A percentile compares a stretch with the other conserved stretches of the same genome.
phyloP scores from a whole-genome alignment of 2,329 filamentous ascomycete genomes.

The Clonostachys rhizophaga region DNA sequence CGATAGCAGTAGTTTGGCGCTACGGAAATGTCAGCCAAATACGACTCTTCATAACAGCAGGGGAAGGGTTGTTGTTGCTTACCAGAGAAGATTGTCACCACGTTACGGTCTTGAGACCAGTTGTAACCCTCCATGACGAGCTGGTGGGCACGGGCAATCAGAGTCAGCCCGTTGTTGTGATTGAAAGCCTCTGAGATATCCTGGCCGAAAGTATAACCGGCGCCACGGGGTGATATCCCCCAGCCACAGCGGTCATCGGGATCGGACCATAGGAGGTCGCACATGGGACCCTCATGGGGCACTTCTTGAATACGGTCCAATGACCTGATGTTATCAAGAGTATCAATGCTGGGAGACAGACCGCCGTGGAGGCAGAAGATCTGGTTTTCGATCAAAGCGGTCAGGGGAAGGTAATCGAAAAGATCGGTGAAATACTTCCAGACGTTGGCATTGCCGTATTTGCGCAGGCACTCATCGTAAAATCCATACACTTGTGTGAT shows the following conservation, averaged over 20 bases:
- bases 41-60: neutral
- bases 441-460: constrained; percentile 98
- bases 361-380: constrained; percentile 99
- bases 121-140: constrained; percentile 99
- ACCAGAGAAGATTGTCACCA: constrained; percentile 98
- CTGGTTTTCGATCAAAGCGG: constrained; percentile 96
- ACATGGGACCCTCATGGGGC: constrained; percentile 97
- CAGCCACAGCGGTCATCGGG: constrained; percentile 95
- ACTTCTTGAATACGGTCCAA: constrained; percentile 98
- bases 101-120: constrained; percentile 97
- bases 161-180: constrained; percentile 94
- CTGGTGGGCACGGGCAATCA: constrained; percentile 95
- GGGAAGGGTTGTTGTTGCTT: constrained; percentile 19
- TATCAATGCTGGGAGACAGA: constrained; percentile 92
- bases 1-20: constrained; percentile 96
- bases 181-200: constrained; percentile 99
- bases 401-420: constrained; percentile 96
- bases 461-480: constrained; percentile 97
- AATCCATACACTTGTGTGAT: constrained; percentile 99
- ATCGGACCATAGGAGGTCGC: constrained; percentile 96
- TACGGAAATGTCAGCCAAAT: constrained; percentile 19
- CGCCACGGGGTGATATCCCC: constrained; percentile 92
- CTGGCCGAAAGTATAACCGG: constrained; percentile 92
- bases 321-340: constrained; percentile 89
- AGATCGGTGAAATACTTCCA: constrained; percentile 99